Conservation (phyloP, 352 stramenopile species). For the Globisporangium echinulatum region DNA sequence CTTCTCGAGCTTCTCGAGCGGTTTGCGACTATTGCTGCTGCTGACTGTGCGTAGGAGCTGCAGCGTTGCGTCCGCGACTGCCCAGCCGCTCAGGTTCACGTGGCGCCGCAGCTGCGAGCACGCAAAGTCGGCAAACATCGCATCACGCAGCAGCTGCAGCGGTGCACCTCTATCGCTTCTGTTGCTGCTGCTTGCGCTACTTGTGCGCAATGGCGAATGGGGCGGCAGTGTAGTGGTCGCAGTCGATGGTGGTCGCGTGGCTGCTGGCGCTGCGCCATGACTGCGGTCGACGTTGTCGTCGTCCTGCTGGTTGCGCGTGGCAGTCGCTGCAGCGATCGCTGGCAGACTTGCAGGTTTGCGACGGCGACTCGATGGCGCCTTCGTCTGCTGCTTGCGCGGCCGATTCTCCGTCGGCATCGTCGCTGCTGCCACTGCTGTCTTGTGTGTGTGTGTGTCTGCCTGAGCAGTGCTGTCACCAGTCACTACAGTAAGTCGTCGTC, state of each 20-base stretch:
- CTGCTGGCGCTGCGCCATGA: neutral
- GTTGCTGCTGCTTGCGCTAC: conserved; percentile 1
- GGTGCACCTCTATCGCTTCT: neutral
- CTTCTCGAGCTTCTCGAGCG: conserved; percentile 8
- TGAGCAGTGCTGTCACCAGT: neutral
- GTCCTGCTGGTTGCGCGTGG: conserved; percentile 10
- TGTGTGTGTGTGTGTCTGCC: neutral
- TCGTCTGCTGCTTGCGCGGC: neutral
- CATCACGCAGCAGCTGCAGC: conserved; percentile 10
- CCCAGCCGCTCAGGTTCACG: conserved; percentile 52
- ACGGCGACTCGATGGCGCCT: neutral
- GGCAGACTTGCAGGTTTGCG: conserved; percentile 4
- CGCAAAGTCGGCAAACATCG: conserved; percentile 13
- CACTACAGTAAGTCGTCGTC: neutral
- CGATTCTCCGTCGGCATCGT: conserved; percentile 1
- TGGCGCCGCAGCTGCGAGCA: conserved; percentile 24
- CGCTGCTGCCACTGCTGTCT: neutral
- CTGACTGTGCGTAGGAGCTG: conserved; percentile 16
- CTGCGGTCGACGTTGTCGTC: neutral
- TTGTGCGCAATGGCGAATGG: neutral
- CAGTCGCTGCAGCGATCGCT: neutral
- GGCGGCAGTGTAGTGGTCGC: neutral
- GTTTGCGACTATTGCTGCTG: neutral
- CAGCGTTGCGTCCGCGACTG: conserved; percentile 34
- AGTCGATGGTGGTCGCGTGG: neutral